Conservation (phyloP, 2,329 filamentous ascomycete species). For the Emmonsia crescens region DNA sequence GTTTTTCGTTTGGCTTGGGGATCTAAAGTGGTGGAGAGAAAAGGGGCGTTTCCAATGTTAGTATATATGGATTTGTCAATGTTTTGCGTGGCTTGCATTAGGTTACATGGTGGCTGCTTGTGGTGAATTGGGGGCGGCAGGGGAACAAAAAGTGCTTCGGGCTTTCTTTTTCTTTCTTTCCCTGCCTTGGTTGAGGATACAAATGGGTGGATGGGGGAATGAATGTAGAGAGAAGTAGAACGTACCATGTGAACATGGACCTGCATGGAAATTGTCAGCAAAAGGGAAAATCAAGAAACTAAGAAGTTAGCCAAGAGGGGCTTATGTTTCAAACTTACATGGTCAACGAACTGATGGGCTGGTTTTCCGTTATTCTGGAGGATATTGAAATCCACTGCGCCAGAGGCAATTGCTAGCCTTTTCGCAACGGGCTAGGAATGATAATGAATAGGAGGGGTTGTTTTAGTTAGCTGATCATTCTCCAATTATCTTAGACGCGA, state of each 20-base stretch:
- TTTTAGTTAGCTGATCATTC: conserved; percentile 11
- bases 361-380: conserved; percentile 90
- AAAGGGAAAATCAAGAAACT: conserved; percentile 1
- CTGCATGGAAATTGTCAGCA: conserved; percentile 31
- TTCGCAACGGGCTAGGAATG: conserved; percentile 60
- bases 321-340: conserved; percentile 48
- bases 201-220: neutral
- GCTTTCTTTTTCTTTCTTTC: neutral
- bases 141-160: too few relatives aligned
- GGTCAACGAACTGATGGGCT: conserved; percentile 86
- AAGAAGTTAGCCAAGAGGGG: neutral
- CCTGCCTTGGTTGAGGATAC: neutral
- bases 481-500: too few relatives aligned
- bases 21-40: conserved; percentile 46
- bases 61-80: conserved; percentile 6
- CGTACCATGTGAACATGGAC: conserved; percentile 89
- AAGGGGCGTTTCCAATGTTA: neutral
- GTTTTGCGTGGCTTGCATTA: neutral
- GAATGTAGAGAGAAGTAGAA: conserved; percentile 2
- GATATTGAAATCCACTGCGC: conserved; percentile 76
- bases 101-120: neutral
- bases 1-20: conserved; percentile 74
- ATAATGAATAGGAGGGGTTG: neutral
- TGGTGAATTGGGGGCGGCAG: neutral
- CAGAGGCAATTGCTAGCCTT: conserved; percentile 68